Evolutionary conservation across 1,139 yeast genomes (phyloP).

Genomic region (Hyphopichia wangnamkhiaoensis): DNA sequence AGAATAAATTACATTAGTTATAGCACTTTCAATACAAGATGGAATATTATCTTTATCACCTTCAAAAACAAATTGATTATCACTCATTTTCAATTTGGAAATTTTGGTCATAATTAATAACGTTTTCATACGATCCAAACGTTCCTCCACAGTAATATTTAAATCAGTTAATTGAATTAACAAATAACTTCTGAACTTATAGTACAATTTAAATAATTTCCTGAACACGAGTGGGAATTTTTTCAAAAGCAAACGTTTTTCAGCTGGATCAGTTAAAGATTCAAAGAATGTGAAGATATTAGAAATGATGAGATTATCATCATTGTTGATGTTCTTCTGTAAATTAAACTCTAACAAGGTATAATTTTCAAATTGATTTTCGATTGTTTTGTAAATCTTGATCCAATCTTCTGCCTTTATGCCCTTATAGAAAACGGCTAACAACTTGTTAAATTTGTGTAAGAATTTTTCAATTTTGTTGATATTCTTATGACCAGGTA

Average conservation of each 20-base stretch:
- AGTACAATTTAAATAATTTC: conserved; percentile 66
- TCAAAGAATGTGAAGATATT: conserved; percentile 74
- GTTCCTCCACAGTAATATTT: conserved; percentile 51
- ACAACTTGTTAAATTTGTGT: conserved; percentile 62
- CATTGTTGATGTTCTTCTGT: conserved; percentile 42
- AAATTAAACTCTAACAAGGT: conserved; percentile 61
- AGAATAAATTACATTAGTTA: conserved; percentile 70
- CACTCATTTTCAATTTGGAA: conserved; percentile 68
- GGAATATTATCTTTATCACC: conserved; percentile 60
- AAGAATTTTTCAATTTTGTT: conserved; percentile 57
- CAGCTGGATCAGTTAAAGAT: conserved; percentile 48
- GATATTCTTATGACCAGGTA: conserved; percentile 48
- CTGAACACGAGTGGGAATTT: conserved; percentile 72
- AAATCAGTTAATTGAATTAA: conserved; percentile 67
- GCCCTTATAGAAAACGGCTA: conserved; percentile 59
- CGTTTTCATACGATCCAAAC: conserved; percentile 72
- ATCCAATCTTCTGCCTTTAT: conserved; percentile 80
- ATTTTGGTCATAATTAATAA: conserved; percentile 68
- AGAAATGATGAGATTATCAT: conserved; percentile 61
- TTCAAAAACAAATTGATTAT: conserved; percentile 56
- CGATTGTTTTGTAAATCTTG: conserved; percentile 70
- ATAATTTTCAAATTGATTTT: conserved; percentile 54
- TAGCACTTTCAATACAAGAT: conserved; percentile 81
- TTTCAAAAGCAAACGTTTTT: conserved; percentile 45
- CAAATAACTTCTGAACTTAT: conserved; percentile 65